Conservation (phyloP, 129 eudicot genomes). For the Scalesia atractyloides region DNA sequence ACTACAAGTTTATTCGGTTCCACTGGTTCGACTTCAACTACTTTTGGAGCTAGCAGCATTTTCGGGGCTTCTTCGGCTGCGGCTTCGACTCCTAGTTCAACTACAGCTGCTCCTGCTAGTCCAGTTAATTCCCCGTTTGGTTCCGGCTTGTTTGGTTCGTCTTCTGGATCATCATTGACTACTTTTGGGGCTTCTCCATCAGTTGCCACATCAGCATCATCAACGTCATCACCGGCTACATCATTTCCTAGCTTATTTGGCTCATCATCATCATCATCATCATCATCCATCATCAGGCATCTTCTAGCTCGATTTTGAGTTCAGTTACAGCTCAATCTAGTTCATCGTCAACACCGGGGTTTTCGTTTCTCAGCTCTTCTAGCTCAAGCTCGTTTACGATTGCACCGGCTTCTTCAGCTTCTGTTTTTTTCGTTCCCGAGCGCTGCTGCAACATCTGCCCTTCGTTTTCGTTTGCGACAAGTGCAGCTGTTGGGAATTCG, state of each 20-base stretch:
- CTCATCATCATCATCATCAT: conserved; percentile 21
- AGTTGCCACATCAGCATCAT: conserved; percentile 14
- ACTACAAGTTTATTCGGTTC: conserved; percentile 31
- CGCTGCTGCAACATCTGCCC: conserved; percentile 16
- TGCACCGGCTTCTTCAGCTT: conserved; percentile 32
- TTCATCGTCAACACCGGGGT: conserved; percentile 35
- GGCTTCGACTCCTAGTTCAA: conserved; percentile 24
- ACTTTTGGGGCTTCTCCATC: conserved; percentile 37
- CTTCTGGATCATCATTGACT: conserved; percentile 22
- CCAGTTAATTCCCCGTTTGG: conserved; percentile 26
- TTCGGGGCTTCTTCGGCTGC: conserved; percentile 27
- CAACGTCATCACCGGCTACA: conserved; percentile 16
- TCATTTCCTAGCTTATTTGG: conserved; percentile 26
- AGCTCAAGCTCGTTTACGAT: conserved; percentile 23
- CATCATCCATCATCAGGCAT: conserved; percentile 24
- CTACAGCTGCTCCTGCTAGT: conserved; percentile 23
- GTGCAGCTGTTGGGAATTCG: conserved; percentile 16
- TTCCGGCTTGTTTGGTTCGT: conserved; percentile 26
- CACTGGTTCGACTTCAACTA: not conserved
- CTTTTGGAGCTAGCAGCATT: conserved; percentile 24
- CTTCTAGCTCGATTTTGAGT: conserved; percentile 28
- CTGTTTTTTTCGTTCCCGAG: conserved; percentile 35
- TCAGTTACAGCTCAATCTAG: conserved; percentile 27
- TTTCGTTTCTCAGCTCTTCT: conserved; percentile 44
- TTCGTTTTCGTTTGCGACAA: conserved; percentile 24